phyloP scores from a whole-genome alignment of 2,329 filamentous ascomycete species.

The Xylaria sp. region DNA sequence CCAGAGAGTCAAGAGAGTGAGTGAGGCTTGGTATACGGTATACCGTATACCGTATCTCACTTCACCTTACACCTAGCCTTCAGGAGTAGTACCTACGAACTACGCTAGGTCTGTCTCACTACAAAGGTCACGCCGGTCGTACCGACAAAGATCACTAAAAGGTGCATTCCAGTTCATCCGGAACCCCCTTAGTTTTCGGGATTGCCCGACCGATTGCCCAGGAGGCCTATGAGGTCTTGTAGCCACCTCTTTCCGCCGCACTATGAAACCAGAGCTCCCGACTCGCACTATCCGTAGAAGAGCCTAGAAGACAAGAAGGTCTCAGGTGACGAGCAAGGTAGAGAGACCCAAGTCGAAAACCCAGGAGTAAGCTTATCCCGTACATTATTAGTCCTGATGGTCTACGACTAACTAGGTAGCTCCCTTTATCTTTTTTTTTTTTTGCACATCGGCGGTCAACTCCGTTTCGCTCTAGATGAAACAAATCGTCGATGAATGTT shows the following conservation, averaged over 20 bases:
- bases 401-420: background rate
- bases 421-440: background rate
- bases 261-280: slow-evolving; percentile 12
- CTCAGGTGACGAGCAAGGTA: background rate
- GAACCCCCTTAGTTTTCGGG: slow-evolving; percentile 9
- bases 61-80: background rate
- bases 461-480: background rate
- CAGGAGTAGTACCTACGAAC: slow-evolving; percentile 4
- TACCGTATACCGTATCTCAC: no score
- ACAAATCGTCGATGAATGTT: background rate
- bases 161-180: background rate
- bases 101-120: background rate
- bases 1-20: no score
- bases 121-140: background rate
- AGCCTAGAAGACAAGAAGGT: background rate
- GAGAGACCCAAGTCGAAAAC: background rate
- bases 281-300: background rate
- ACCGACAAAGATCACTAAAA: background rate
- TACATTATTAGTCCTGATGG: background rate
- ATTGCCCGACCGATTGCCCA: slow-evolving; percentile 2
- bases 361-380: background rate
- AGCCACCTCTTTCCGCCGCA: slow-evolving; percentile 7
- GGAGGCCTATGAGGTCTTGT: slow-evolving; percentile 7
- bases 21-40: no score
- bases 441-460: slow-evolving; percentile 2